Evolutionary conservation across 2,329 filamentous ascomycete species (phyloP), one percentile per base, ranked within the genome.

Genomic region (Apiospora hydei): DNA sequence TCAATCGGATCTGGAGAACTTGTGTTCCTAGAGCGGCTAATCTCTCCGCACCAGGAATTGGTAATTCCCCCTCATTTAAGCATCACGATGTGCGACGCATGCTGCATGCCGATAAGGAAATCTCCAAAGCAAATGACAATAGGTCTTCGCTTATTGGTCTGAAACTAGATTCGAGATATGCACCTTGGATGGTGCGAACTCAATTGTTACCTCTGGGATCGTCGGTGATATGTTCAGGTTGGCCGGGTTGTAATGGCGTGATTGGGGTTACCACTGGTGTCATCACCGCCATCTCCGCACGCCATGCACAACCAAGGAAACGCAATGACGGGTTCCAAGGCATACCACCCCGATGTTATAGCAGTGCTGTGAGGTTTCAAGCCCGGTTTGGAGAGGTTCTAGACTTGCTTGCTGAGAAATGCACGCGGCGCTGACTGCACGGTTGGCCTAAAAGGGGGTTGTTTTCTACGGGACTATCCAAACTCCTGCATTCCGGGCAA

Each of bases 211-310:
- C 21, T 21, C 13, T 10, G 43, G 26, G 41, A 11, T 26, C 41
- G n/a, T 21, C n/a, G 66, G 41, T 30, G n/a, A 51, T 69, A 69
- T 21, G 46, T n/a, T 18, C 34, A 64, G 46, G 64, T 30, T 44
- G 69, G 68, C 71, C 70, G 72, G 69, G 71, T 66, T 57, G 47
- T n/a, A 77, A 77, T 77, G 72, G 72, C 74, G 75, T 69, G 73
- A 77, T 76, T 71, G 26, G 38, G n/a, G 68, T 46, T 10, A 72
- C n/a, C 69, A 61, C 41, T 75, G 73, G 72, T 75, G 73, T 73
- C 70, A 76, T 73, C 57, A 47, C 38, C n/a, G n/a, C 41, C 41
- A 30, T 68, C 66, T 47, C 43, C 41, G 66, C 57, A 64, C 34
- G 57, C 18, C 57, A 64, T 64, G 57, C 57, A 64, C 34, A 14